phyloP scores from a whole-genome alignment of 2,329 filamentous ascomycete genomes.

The Allantophomopsis lycopodina region DNA sequence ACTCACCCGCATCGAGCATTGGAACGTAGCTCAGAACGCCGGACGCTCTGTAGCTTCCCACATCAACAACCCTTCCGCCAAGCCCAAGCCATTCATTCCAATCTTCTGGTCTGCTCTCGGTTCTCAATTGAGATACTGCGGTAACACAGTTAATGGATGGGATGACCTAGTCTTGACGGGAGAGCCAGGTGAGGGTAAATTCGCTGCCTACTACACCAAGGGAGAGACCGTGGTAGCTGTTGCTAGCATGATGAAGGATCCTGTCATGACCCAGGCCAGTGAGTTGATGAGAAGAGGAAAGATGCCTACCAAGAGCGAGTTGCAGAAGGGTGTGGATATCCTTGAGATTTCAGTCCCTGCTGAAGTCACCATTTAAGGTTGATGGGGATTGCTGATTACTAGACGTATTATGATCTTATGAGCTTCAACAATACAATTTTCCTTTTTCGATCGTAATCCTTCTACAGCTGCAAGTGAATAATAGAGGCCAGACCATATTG shows the following conservation, averaged over 20 bases:
- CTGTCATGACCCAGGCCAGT: constrained; percentile 67
- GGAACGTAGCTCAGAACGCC: constrained; percentile 93
- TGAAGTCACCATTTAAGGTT: constrained; percentile 2
- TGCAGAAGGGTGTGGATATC: constrained; percentile 42
- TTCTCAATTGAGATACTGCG: constrained; percentile 83
- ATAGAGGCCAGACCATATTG: too few species aligned
- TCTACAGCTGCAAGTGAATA: too few species aligned
- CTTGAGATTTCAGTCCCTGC: constrained; percentile 12
- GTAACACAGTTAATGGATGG: constrained; percentile 69
- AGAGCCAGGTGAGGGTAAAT: constrained; percentile 63
- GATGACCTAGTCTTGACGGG: constrained; percentile 78
- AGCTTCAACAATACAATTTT: too few species aligned
- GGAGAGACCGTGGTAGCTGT: constrained; percentile 82
- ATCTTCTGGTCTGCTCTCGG: constrained; percentile 96
- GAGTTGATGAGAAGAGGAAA: constrained; percentile 73
- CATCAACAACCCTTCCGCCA: constrained; percentile 52
- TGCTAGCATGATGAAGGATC: constrained; percentile 82
- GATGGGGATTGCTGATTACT: neutral
- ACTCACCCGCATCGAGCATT: constrained; percentile 82
- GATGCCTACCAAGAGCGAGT: constrained; percentile 72
- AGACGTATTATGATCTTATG: too few species aligned
- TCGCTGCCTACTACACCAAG: constrained; percentile 79
- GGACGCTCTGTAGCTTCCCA: constrained; percentile 68
- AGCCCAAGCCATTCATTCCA: constrained; percentile 67
- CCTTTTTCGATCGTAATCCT: too few species aligned